Evolutionary conservation across 192 early-diverging fungal species (phyloP).

Genomic region (Dissophora ornata): DNA sequence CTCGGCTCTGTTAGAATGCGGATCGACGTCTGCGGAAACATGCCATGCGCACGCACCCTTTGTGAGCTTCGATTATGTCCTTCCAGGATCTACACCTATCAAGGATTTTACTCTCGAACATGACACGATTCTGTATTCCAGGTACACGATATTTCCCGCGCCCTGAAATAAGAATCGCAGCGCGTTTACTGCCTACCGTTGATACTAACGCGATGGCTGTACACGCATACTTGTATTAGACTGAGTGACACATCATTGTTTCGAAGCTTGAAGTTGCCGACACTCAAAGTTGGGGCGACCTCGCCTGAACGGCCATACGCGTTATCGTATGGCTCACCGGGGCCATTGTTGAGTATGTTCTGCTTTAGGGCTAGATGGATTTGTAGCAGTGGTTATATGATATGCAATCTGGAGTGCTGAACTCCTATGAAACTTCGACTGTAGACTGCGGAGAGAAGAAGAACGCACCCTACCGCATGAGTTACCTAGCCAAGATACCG

Average conservation of each 20-base stretch:
- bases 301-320: constrained; percentile 22
- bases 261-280: constrained; percentile 26
- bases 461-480: constrained; percentile 18
- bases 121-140: constrained; percentile 38
- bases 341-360: constrained; percentile 7
- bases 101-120: constrained; percentile 52
- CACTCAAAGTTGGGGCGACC: constrained; percentile 15
- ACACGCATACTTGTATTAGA: no score
- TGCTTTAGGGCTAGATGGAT: background rate
- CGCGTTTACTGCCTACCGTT: no score
- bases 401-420: background rate
- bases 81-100: constrained; percentile 40
- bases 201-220: no score
- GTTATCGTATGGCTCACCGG: constrained; percentile 10
- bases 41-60: constrained; percentile 36
- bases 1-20: no score
- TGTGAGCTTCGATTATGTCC: constrained; percentile 38
- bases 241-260: constrained; percentile 22
- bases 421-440: no score
- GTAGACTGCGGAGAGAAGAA: constrained; percentile 15
- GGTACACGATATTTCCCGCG: background rate
- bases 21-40: constrained; percentile 11
- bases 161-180: no score
- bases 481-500: constrained; percentile 17
- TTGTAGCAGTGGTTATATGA: background rate